Evolutionary conservation across 1,139 yeast genomes (phyloP).

Genomic region (Suhomyces choctaworum): DNA sequence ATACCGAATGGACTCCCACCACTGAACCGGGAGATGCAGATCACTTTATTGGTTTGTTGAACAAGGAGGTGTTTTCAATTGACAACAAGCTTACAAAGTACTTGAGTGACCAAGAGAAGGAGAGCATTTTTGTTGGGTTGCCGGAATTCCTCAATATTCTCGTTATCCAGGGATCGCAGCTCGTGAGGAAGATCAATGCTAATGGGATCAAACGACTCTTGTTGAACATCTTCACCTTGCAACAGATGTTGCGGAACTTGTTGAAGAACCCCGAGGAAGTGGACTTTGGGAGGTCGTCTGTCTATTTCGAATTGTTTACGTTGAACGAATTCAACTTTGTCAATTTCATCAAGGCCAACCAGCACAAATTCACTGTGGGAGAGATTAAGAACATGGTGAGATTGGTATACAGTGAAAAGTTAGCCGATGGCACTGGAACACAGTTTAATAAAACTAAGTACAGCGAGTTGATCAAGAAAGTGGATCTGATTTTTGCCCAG

Average conservation of each 20-base stretch:
- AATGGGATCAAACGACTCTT: constrained; percentile 69
- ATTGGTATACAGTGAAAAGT: constrained; percentile 50
- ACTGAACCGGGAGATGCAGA: constrained; percentile 67
- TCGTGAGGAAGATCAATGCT: constrained; percentile 55
- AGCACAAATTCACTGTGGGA: constrained; percentile 23
- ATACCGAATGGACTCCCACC: constrained; percentile 45
- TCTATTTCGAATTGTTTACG: constrained; percentile 59
- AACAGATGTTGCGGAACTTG: constrained; percentile 71
- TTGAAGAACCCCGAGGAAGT: constrained; percentile 58
- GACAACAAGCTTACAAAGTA: constrained; percentile 42
- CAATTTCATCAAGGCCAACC: constrained; percentile 24
- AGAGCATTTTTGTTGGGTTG: constrained; percentile 51
- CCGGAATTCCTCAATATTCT: constrained; percentile 57
- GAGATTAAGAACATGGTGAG: constrained; percentile 43
- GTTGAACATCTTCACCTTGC: constrained; percentile 69
- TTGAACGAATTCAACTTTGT: constrained; percentile 39
- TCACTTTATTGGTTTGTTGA: constrained; percentile 57
- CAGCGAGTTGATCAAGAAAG: constrained; percentile 36
- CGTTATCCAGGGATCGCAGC: constrained; percentile 59
- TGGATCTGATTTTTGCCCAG: constrained; percentile 11
- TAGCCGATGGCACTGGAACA: constrained; percentile 43
- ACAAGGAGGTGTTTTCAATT: constrained; percentile 54
- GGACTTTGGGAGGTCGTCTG: constrained; percentile 56
- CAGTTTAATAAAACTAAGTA: constrained; percentile 43
- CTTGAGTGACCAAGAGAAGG: constrained; percentile 30